Conservation (phyloP, 768 basidiomycete genomes). For the Mycena vitilis region DNA sequence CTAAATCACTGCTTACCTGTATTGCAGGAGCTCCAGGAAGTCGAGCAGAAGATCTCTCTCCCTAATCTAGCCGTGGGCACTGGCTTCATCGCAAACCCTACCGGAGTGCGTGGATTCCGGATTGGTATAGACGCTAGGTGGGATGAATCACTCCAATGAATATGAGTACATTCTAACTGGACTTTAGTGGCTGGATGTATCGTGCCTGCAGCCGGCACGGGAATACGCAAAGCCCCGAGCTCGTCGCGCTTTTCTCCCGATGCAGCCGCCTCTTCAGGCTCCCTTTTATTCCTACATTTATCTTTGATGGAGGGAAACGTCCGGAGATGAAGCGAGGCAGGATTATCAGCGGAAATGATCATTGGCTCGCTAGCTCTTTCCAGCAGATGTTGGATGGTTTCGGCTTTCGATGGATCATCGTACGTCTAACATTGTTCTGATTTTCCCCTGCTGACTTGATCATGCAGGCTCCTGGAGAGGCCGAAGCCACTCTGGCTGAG, state of each 20-base stretch:
- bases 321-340: conserved; percentile 54
- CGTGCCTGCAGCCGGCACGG: conserved; percentile 45
- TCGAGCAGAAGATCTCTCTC: conserved; percentile 47
- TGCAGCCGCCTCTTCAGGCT: conserved; percentile 50
- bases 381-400: conserved; percentile 54
- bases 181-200: conserved; percentile 31
- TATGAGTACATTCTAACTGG: not conserved
- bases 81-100: conserved; percentile 46
- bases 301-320: conserved; percentile 60
- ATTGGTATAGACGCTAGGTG: conserved; percentile 54
- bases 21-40: conserved; percentile 45
- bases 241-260: conserved; percentile 56
- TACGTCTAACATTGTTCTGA: conserved; percentile 1
- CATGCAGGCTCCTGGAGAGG: conserved; percentile 63
- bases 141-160: not conserved
- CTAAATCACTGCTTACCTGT: not conserved
- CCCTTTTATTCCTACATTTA: conserved; percentile 56
- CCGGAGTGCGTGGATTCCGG: conserved; percentile 46
- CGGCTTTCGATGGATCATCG: conserved; percentile 50
- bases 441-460: not conserved
- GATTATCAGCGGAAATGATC: conserved; percentile 41
- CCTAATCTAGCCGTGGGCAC: conserved; percentile 45
- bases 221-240: conserved; percentile 55
- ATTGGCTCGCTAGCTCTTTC: conserved; percentile 39
- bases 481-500: conserved; percentile 64